Base-by-base conservation (phyloP, 176 grass and related monocot species). In the Canna indica region DNA sequence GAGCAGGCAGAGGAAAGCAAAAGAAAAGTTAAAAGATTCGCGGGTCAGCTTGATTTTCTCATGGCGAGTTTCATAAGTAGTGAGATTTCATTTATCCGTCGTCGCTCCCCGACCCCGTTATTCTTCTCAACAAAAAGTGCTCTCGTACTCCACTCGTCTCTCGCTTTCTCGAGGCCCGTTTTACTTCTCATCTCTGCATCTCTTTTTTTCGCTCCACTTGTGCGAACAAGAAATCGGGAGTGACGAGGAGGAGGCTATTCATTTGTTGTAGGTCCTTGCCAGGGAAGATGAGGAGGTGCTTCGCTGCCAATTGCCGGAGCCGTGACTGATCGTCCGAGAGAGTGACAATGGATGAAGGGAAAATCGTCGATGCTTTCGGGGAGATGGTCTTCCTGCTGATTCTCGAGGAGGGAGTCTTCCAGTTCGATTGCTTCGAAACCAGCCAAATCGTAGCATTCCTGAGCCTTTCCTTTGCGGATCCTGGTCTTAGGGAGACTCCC, bases 391-490 rank as follows among this genome's bases (percentile, higher is more conserved):
- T 87, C 70, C 1, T 36, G 61, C 88, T 71, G 27, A 73, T 91
- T 32, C 79, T 96, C 12, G 88, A 87, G 80, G 81, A 83, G 10
- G 88, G 88, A 5, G 85, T 96, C 38, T 96, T 91, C 81, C 80
- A 88, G 29, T 96, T 89, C 76, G 92, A 96, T 81, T 83, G 83
- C 71, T 89, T 88, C 27, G 83, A 41, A 73, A 59, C 36, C 7
- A 78, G 87, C 70, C 83, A 85, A 15, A 76, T 70, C 10, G 63
- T 58, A 38, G 92, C 85, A 26, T 76, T 72, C 58, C 88, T 83
- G 16, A 96, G 88, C 76, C 70, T 91, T 10, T 91, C 92, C 11
- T 96, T 96, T 60, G 83, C 47, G 50, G 79, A 91, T 60, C 81
- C 81, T 31, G 53, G 46, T 16, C 73, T 74, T 48, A 71, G 92